Percentiles rank a stretch among this genome's conserved stretches.
phyloP scores from a whole-genome alignment of 805 yeast species.

The Wickerhamiella brachini region DNA sequence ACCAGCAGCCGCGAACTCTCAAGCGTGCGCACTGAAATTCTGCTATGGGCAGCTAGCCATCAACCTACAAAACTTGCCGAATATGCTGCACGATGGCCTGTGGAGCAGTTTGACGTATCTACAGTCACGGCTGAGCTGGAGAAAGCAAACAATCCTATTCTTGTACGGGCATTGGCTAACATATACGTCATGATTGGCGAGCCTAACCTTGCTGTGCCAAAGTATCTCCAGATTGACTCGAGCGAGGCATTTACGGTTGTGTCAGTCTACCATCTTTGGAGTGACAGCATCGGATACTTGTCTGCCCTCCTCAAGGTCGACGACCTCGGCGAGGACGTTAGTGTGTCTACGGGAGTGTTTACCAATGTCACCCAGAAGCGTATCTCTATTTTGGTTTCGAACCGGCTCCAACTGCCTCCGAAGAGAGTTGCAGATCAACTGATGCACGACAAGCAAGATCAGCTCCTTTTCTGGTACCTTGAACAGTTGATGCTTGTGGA shows the following conservation, averaged over 20 bases:
- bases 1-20: conserved; percentile 12
- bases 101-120: conserved; percentile 35
- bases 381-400: neutral
- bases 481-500: conserved; percentile 45
- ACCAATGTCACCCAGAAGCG: neutral
- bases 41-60: conserved; percentile 33
- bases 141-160: conserved; percentile 21
- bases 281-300: conserved; percentile 33
- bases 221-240: conserved; percentile 45
- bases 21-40: conserved; percentile 31
- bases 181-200: conserved; percentile 45
- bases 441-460: conserved; percentile 3
- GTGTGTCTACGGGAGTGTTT: conserved; percentile 8
- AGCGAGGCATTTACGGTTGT: conserved; percentile 42
- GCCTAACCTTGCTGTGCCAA: conserved; percentile 49
- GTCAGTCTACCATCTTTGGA: conserved; percentile 47
- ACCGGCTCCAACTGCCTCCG: conserved; percentile 38
- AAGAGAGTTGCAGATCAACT: conserved; percentile 35
- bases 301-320: conserved; percentile 28
- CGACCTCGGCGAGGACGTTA: neutral
- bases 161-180: conserved; percentile 21
- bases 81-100: conserved; percentile 45
- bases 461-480: conserved; percentile 44
- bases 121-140: conserved; percentile 35
- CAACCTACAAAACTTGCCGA: conserved; percentile 29